Evolutionary conservation across 202 grass and related monocot genomes (phyloP).

Genomic region (Bolboschoenoplectus hybrid): DNA sequence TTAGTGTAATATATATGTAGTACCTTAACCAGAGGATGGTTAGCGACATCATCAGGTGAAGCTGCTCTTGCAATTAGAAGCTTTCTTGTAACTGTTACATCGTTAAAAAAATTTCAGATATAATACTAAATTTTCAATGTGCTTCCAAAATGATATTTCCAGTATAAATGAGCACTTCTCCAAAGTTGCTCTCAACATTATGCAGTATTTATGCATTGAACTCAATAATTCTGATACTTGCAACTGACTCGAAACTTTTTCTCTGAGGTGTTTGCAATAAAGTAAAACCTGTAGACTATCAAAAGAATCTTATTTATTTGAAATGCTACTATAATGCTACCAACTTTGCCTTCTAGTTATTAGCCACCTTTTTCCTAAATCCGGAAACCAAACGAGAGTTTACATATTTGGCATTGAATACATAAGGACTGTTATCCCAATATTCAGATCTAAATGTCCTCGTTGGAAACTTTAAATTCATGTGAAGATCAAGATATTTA

Average conservation of each 20-base stretch:
- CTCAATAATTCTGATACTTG: background rate
- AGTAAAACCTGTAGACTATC: background rate
- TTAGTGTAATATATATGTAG: constrained; percentile 7
- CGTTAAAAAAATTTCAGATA: constrained; percentile 28
- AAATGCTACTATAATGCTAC: background rate
- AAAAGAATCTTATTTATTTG: background rate
- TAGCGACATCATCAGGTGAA: constrained; percentile 80
- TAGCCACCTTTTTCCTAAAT: background rate
- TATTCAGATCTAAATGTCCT: background rate
- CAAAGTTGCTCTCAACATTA: constrained; percentile 19
- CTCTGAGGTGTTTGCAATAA: background rate
- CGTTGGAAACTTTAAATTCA: background rate
- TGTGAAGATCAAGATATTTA: background rate
- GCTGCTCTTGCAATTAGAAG: constrained; percentile 82
- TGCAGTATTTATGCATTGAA: constrained; percentile 14
- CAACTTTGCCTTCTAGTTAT: background rate
- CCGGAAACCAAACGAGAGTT: background rate
- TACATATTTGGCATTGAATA: background rate
- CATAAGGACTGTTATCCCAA: constrained; percentile 2
- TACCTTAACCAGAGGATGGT: constrained; percentile 87
- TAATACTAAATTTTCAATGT: constrained; percentile 17
- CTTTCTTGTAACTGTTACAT: constrained; percentile 54
- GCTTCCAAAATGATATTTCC: constrained; percentile 24
- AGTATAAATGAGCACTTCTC: background rate
- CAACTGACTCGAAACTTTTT: background rate